phyloP scores from a whole-genome alignment of 768 basidiomycete genomes.

The Amanita pseudoporphyria region DNA sequence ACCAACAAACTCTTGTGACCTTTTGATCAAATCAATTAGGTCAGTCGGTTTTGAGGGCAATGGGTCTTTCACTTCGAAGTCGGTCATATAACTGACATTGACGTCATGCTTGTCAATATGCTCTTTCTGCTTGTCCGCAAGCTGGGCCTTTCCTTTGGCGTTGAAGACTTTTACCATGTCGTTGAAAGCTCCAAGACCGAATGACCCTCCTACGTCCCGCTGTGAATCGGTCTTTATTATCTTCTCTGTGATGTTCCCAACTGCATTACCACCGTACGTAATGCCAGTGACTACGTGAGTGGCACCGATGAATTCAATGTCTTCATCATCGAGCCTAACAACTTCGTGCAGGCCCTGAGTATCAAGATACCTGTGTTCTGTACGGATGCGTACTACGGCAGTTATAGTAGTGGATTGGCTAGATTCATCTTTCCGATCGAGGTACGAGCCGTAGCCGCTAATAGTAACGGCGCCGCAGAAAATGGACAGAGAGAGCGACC shows the following conservation, averaged over 20 bases:
- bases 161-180: neutral
- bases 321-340: slow-evolving; percentile 1
- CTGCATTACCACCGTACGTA: neutral
- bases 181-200: neutral
- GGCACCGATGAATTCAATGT: slow-evolving; percentile 1
- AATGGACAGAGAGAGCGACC: neutral
- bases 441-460: neutral
- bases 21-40: neutral
- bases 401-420: slow-evolving; percentile 1
- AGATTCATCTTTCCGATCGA: neutral
- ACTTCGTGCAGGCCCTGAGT: neutral
- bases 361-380: neutral
- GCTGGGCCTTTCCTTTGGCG: neutral
- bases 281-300: slow-evolving; percentile 2
- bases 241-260: slow-evolving; percentile 1
- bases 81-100: neutral
- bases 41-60: neutral
- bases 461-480: neutral
- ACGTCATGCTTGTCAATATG: neutral
- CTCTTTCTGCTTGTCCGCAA: neutral
- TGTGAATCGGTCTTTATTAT: neutral
- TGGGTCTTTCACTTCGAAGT: neutral
- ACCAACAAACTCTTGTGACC: neutral
- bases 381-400: neutral
- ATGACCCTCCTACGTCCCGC: neutral